Evolutionary conservation across 352 stramenopile genomes (phyloP).

Genomic region (Globisporangium orthogonon): DNA sequence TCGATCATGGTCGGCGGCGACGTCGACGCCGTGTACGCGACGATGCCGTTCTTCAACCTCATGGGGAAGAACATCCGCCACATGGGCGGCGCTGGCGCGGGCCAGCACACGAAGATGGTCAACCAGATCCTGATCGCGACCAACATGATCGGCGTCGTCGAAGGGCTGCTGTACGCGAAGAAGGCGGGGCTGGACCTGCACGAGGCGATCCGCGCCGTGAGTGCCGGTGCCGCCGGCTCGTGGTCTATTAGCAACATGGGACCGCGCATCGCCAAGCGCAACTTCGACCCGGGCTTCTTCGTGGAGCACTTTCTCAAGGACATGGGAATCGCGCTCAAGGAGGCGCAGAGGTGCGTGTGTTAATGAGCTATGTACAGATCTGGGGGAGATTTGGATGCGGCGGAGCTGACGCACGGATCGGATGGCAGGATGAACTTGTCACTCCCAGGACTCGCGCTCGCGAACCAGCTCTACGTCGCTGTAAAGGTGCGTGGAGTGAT

Average conservation of each 20-base stretch:
- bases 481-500: constrained; percentile 42
- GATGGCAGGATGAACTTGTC: constrained; percentile 72
- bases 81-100: constrained; percentile 77
- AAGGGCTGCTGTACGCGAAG: constrained; percentile 87
- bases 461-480: constrained; percentile 83
- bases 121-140: constrained; percentile 89
- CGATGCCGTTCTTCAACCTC: constrained; percentile 84
- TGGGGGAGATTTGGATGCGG: neutral
- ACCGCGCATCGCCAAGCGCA: constrained; percentile 79
- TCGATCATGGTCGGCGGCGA: constrained; percentile 91
- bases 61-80: constrained; percentile 89
- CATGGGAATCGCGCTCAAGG: constrained; percentile 87
- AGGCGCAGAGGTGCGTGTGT: constrained; percentile 51
- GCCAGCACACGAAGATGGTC: constrained; percentile 91
- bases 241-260: constrained; percentile 90
- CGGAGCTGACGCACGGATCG: neutral
- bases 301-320: constrained; percentile 91
- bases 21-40: constrained; percentile 65
- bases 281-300: constrained; percentile 89
- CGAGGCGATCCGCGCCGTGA: constrained; percentile 83
- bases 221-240: constrained; percentile 76
- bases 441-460: constrained; percentile 76
- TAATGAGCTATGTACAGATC: neutral
- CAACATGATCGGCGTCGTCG: constrained; percentile 87
- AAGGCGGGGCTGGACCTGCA: constrained; percentile 83